Evolutionary conservation across 371 early-diverging fungal species (phyloP).

Genomic region (Lichtheimia ornata): DNA sequence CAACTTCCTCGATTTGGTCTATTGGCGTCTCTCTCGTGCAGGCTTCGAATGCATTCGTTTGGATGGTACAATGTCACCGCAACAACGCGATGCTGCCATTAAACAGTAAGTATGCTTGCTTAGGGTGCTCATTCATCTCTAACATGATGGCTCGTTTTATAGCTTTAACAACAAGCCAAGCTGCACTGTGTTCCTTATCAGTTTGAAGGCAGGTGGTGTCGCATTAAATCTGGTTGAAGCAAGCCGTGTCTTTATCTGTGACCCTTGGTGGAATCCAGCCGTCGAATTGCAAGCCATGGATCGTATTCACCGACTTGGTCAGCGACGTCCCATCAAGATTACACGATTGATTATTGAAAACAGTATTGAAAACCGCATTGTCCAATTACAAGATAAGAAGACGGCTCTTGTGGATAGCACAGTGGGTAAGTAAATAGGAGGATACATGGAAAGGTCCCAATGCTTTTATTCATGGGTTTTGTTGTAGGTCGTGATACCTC

Average conservation of each 20-base stretch:
- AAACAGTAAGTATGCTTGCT: slow-evolving; percentile 34
- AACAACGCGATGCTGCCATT: slow-evolving; percentile 81
- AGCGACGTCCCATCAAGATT: slow-evolving; percentile 86
- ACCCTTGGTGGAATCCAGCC: not conserved
- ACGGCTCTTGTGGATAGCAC: slow-evolving; percentile 88
- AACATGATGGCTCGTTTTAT: not conserved
- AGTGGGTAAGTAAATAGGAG: slow-evolving; percentile 69
- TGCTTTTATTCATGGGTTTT: not conserved
- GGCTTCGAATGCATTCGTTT: slow-evolving; percentile 91
- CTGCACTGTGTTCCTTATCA: slow-evolving; percentile 88
- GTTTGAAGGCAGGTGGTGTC: slow-evolving; percentile 95
- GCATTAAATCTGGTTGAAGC: slow-evolving; percentile 96
- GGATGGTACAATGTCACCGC: slow-evolving; percentile 93
- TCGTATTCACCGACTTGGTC: slow-evolving; percentile 91
- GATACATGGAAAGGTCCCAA: not conserved
- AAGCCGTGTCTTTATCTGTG: slow-evolving; percentile 82
- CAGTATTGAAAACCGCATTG: slow-evolving; percentile 93
- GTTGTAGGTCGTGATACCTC: slow-evolving; percentile 46
- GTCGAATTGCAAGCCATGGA: slow-evolving; percentile 75
- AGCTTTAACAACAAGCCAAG: slow-evolving; percentile 83
- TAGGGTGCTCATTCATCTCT: not conserved
- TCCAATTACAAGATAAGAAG: slow-evolving; percentile 96
- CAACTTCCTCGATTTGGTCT: slow-evolving; percentile 89
- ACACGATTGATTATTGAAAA: slow-evolving; percentile 93
- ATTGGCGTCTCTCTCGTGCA: slow-evolving; percentile 93